A percentile compares a stretch with the other conserved stretches of the same genome.
Conservation (phyloP, 495 filamentous ascomycete genomes). For the Aspergillus ellipticus region DNA sequence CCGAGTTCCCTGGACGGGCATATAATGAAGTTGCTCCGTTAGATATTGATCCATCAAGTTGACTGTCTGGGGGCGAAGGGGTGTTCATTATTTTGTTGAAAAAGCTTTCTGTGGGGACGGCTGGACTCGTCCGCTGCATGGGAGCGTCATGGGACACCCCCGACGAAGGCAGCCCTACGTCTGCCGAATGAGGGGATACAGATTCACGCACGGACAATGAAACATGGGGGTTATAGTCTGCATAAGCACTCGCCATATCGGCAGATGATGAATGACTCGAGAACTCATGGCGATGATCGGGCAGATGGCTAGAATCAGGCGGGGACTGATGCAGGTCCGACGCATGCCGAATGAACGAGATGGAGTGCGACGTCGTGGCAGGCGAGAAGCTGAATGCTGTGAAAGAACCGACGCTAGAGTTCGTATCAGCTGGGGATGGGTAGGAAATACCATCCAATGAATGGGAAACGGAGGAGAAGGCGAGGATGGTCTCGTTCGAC, state of each 20-base stretch:
- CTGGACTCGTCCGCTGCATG: neutral
- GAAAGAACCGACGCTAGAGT: conserved; percentile 28
- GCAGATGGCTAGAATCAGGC: neutral
- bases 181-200: conserved; percentile 8
- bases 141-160: neutral
- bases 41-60: neutral
- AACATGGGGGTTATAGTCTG: conserved; percentile 2
- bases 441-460: conserved; percentile 19
- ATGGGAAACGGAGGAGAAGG: conserved; percentile 17
- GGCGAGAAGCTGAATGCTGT: conserved; percentile 29
- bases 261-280: conserved; percentile 20
- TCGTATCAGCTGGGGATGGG: conserved; percentile 26
- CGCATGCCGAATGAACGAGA: conserved; percentile 36
- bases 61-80: conserved; percentile 1
- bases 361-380: conserved; percentile 31
- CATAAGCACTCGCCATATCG: conserved; percentile 7
- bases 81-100: conserved; percentile 11
- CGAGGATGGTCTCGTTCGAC: conserved; percentile 14
- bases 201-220: conserved; percentile 12
- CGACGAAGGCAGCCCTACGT: conserved; percentile 5
- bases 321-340: conserved; percentile 17
- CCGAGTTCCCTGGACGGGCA: neutral
- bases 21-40: too few species aligned
- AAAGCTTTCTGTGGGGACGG: conserved; percentile 9
- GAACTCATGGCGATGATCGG: neutral